phyloP scores from a whole-genome alignment of 2,329 filamentous ascomycete genomes.

The Ophiocordyceps sinensis region DNA sequence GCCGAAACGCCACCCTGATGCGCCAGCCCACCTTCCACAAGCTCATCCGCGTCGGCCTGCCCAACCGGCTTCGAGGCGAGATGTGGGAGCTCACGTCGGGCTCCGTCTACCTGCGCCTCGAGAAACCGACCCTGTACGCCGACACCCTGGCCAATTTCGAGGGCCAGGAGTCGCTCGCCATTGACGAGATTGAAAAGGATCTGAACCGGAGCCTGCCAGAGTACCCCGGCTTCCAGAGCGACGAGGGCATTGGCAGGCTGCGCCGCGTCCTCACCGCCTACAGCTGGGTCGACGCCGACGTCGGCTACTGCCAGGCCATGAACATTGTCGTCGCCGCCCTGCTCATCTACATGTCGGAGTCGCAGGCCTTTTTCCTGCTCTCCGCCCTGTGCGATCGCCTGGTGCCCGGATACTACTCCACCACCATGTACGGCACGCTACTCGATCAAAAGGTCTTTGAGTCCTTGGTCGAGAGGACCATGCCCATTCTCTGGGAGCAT shows the following conservation, averaged over 20 bases:
- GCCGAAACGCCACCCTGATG: constrained; percentile 79
- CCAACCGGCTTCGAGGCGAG: constrained; percentile 84
- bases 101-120: constrained; percentile 74
- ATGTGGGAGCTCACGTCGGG: constrained; percentile 93
- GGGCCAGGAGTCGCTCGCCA: constrained; percentile 81
- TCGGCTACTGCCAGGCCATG: constrained; percentile 99
- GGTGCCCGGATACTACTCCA: constrained; percentile 93
- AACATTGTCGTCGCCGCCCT: constrained; percentile 98
- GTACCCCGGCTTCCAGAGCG: constrained; percentile 92
- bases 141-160: constrained; percentile 75
- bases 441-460: constrained; percentile 97
- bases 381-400: constrained; percentile 85
- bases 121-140: constrained; percentile 68
- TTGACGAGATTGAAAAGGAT: constrained; percentile 98
- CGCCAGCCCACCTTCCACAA: constrained; percentile 97
- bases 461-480: constrained; percentile 94
- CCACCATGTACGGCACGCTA: constrained; percentile 96
- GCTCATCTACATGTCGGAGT: constrained; percentile 94
- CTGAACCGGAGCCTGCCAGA: constrained; percentile 91
- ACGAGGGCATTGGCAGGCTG: constrained; percentile 83
- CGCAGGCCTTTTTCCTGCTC: constrained; percentile 88
- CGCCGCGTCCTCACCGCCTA: constrained; percentile 89
- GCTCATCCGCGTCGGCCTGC: constrained; percentile 85
- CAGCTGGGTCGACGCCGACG: constrained; percentile 90
- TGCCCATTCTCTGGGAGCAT: constrained; percentile 97